Percentiles rank a stretch among this genome's conserved stretches.
phyloP scores from a whole-genome alignment of 2,329 filamentous ascomycete genomes.

The Colletotrichum chlorophyti region DNA sequence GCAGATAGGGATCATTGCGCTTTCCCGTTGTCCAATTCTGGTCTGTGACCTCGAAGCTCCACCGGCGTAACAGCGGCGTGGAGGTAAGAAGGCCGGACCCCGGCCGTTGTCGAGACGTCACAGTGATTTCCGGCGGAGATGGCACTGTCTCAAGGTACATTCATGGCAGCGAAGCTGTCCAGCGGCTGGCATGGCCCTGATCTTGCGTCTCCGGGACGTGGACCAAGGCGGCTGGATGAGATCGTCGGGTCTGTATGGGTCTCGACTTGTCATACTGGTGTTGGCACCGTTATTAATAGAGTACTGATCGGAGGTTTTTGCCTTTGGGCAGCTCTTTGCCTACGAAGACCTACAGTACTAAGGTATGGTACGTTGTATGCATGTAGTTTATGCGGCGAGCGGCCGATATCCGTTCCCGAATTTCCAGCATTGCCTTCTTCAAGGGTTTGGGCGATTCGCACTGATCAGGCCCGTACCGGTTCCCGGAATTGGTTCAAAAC shows the following conservation, averaged over 20 bases:
- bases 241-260: slow-evolving; percentile 19
- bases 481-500: not conserved
- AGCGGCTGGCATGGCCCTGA: slow-evolving; percentile 6
- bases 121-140: not conserved
- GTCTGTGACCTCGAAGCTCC: slow-evolving; percentile 21
- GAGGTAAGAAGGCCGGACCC: slow-evolving; percentile 20
- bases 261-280: slow-evolving; percentile 12
- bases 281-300: slow-evolving; percentile 25
- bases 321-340: not conserved
- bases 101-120: slow-evolving; percentile 7
- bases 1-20: slow-evolving; percentile 28
- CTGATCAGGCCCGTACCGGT: not conserved
- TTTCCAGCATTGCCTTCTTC: not conserved
- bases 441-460: not conserved
- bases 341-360: too few relatives aligned
- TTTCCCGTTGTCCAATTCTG: slow-evolving; percentile 20
- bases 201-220: slow-evolving; percentile 4
- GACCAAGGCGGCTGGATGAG: slow-evolving; percentile 16
- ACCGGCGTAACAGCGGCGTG: slow-evolving; percentile 30
- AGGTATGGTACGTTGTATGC: too few relatives aligned
- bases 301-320: slow-evolving; percentile 23
- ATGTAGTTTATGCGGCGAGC: too few relatives aligned
- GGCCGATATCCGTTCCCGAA: not conserved
- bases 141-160: slow-evolving; percentile 26
- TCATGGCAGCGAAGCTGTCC: not conserved